Percentiles rank a stretch among this genome's conserved stretches.
These are phyloP conservation scores for Astrothelium macrocarpum DNA, from an alignment of 495 filamentous ascomycete genomes.

Conservation along the genomic window DNA sequence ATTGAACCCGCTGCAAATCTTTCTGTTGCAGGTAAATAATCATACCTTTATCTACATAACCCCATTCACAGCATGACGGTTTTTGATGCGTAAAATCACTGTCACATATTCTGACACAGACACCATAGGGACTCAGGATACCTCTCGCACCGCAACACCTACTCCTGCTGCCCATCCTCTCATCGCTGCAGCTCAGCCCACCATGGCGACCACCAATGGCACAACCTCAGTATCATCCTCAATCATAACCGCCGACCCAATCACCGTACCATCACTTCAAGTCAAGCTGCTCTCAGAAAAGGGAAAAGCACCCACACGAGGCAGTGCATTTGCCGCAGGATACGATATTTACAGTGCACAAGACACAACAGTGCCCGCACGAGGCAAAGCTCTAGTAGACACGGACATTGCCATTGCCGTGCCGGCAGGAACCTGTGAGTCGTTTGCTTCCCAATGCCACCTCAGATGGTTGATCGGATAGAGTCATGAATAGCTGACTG, in stretches of 20 bases:
- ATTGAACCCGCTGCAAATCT: constrained; percentile 23
- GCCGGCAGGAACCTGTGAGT: constrained; percentile 75
- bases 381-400: constrained; percentile 77
- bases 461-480: neutral
- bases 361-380: constrained; percentile 62
- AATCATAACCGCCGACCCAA: constrained; percentile 17
- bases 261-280: constrained; percentile 49
- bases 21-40: constrained; percentile 20
- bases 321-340: constrained; percentile 80
- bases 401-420: constrained; percentile 86
- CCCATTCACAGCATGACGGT: constrained; percentile 8
- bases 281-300: constrained; percentile 75
- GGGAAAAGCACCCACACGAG: constrained; percentile 71
- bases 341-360: constrained; percentile 82
- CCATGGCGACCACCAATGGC: constrained; percentile 19
- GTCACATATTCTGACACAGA: constrained; percentile 15
- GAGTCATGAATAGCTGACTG: constrained; percentile 9
- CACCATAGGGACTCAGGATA: constrained; percentile 18
- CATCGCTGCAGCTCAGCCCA: constrained; percentile 25
- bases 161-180: neutral
- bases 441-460: neutral
- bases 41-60: neutral
- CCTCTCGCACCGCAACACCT: constrained; percentile 17
- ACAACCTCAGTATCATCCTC: constrained; percentile 18
- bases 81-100: neutral